Percentiles rank a stretch among this genome's conserved stretches.
Evolutionary conservation across 2,329 filamentous ascomycete species (phyloP).

Genomic region (Niveomyces coronatus): DNA sequence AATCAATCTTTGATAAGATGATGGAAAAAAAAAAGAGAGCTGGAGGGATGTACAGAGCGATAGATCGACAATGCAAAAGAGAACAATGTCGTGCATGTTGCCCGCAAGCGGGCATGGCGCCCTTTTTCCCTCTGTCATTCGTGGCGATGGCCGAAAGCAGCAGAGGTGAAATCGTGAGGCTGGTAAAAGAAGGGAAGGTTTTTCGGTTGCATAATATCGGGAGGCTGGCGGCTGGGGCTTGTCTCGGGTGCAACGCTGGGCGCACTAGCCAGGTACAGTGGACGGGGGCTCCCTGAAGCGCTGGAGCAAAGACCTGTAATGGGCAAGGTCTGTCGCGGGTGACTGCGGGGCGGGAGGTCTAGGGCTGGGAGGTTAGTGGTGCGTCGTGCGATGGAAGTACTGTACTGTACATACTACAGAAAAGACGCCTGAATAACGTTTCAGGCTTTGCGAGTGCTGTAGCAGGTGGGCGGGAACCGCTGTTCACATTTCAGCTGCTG

Average conservation of each 20-base stretch:
- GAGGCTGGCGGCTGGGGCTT: constrained; percentile 7
- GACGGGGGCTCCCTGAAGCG: background rate
- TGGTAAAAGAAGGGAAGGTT: too few relatives aligned
- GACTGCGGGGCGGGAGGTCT: constrained; percentile 1
- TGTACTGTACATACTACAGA: background rate
- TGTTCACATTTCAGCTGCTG: too few relatives aligned
- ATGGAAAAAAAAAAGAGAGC: constrained; percentile 1
- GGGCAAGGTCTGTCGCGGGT: constrained; percentile 2
- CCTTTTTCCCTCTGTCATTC: constrained; percentile 7
- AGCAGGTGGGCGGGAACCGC: too few relatives aligned
- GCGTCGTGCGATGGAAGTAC: background rate
- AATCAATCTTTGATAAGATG: too few relatives aligned
- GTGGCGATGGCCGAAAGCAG: background rate
- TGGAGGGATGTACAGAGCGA: too few relatives aligned
- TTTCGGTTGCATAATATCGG: background rate
- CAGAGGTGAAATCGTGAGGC: background rate
- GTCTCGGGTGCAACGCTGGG: background rate
- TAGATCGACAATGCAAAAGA: constrained; percentile 1
- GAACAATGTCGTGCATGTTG: background rate
- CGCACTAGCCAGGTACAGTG: background rate
- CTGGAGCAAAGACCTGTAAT: background rate
- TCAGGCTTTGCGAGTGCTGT: too few relatives aligned
- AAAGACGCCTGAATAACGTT: too few relatives aligned
- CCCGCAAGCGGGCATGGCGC: constrained; percentile 2
- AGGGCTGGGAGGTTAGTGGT: background rate